phyloP scores from a whole-genome alignment of 129 eudicot genomes.

The Ambrosia trifida region DNA sequence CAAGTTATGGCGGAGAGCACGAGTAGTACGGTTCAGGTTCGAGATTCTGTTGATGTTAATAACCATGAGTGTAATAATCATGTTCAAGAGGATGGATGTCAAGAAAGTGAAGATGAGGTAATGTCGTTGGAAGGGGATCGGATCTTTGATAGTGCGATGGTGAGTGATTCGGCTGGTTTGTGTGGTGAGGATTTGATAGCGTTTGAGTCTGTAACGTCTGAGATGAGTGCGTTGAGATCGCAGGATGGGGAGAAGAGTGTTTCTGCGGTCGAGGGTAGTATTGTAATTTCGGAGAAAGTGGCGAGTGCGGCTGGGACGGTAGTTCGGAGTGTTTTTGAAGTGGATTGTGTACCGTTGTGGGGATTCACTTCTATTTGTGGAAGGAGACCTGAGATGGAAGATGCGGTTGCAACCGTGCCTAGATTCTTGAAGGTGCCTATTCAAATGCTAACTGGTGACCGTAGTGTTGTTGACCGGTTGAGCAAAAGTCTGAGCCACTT shows the following conservation, averaged over 20 bases:
- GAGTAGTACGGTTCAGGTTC: slow-evolving; percentile 17
- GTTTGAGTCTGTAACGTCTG: slow-evolving; percentile 42
- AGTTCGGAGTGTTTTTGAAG: slow-evolving; percentile 70
- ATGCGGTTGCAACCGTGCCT: slow-evolving; percentile 68
- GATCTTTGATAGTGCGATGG: slow-evolving; percentile 51
- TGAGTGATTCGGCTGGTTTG: slow-evolving; percentile 75
- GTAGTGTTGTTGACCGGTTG: slow-evolving; percentile 34
- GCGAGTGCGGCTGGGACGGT: slow-evolving; percentile 35
- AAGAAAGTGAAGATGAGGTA: slow-evolving; percentile 62
- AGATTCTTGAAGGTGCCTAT: slow-evolving; percentile 64
- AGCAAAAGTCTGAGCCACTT: slow-evolving; percentile 55
- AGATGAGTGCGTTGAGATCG: slow-evolving; percentile 39
- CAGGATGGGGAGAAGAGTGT: slow-evolving; percentile 36
- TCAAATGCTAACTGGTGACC: slow-evolving; percentile 66
- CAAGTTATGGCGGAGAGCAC: slow-evolving; percentile 46
- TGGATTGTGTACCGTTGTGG: slow-evolving; percentile 80
- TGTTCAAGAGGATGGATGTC: slow-evolving; percentile 42
- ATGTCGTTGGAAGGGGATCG: slow-evolving; percentile 66
- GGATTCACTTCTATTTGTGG: slow-evolving; percentile 70
- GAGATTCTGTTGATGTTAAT: slow-evolving; percentile 33
- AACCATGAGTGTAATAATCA: slow-evolving; percentile 24
- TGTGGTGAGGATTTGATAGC: slow-evolving; percentile 67
- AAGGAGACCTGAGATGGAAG: slow-evolving; percentile 86
- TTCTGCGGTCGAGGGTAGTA: slow-evolving; percentile 36
- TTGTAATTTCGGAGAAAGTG: slow-evolving; percentile 40